Conservation (phyloP, 441 rosid species). For the Populus hybrid region DNA sequence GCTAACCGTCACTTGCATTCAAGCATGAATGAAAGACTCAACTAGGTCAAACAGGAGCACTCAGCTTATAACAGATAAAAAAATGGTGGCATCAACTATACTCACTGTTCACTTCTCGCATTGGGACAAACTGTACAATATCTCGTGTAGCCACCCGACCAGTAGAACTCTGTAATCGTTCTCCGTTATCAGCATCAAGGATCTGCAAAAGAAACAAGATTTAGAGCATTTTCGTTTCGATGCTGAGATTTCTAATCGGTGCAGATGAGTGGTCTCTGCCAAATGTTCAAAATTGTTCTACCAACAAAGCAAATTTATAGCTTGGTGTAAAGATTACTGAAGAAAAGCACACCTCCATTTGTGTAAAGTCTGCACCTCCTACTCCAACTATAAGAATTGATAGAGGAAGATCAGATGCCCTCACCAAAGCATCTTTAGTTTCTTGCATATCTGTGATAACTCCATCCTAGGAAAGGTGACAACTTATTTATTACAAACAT, state of each 20-base stretch:
- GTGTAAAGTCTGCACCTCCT: slow-evolving; percentile 91
- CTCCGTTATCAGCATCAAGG: slow-evolving; percentile 79
- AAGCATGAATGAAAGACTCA: background rate
- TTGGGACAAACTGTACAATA: slow-evolving; percentile 77
- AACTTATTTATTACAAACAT: background rate
- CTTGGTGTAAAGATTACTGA: background rate
- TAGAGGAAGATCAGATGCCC: slow-evolving; percentile 83
- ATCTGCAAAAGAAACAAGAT: slow-evolving; percentile 28
- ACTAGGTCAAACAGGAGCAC: too few species aligned
- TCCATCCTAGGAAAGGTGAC: slow-evolving; percentile 52
- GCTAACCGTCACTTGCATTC: background rate
- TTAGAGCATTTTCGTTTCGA: background rate
- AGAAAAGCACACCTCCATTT: slow-evolving; percentile 81
- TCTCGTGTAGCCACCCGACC: slow-evolving; percentile 78
- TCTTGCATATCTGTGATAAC: slow-evolving; percentile 87
- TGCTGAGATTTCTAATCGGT: background rate
- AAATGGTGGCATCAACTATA: background rate
- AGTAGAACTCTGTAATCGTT: slow-evolving; percentile 59
- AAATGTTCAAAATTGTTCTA: too few species aligned
- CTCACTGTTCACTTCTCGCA: slow-evolving; percentile 72
- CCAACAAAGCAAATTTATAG: background rate
- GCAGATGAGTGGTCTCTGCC: background rate
- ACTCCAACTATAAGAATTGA: slow-evolving; percentile 88
- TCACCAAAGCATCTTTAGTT: slow-evolving; percentile 73
- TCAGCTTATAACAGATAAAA: background rate